A percentile compares a stretch with the other conserved stretches of the same genome.
These are phyloP conservation scores for Penicillium arizonense DNA, from an alignment of 495 filamentous ascomycete genomes.

Conservation along the genomic window DNA sequence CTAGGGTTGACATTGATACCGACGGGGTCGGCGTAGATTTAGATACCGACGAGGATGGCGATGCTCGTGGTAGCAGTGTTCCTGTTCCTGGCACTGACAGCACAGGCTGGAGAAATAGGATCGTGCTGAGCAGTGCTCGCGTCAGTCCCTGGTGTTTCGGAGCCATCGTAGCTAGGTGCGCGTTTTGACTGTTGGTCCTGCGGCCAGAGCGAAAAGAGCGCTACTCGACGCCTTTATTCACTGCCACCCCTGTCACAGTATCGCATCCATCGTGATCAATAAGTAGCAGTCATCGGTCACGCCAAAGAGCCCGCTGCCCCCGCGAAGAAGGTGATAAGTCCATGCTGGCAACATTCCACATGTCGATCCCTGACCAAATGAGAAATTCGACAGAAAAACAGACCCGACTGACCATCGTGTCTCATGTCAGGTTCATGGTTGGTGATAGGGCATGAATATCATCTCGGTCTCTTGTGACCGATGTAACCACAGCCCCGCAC, in stretches of 20 bases:
- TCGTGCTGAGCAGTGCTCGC: slow-evolving; percentile 8
- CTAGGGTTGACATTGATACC: not conserved
- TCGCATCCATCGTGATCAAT: not conserved
- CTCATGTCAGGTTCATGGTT: no score
- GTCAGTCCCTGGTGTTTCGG: slow-evolving; percentile 2
- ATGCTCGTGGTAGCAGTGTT: not conserved
- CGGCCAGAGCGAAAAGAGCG: not conserved
- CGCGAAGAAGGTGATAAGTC: not conserved
- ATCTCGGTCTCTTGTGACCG: no score
- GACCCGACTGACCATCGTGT: no score
- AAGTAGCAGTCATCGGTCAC: not conserved
- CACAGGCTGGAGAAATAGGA: slow-evolving; percentile 13
- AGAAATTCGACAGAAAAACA: not conserved
- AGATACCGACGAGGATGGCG: slow-evolving; percentile 2
- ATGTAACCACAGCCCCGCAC: no score
- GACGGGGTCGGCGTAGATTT: slow-evolving; percentile 1
- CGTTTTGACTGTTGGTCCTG: not conserved
- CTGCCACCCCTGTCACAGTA: not conserved
- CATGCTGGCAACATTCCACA: not conserved
- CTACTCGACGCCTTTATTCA: not conserved
- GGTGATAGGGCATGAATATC: no score
- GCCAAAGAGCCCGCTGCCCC: not conserved
- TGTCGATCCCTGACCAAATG: slow-evolving; percentile 16
- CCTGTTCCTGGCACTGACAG: not conserved
- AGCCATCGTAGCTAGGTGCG: slow-evolving; percentile 1